Evolutionary conservation across 148 eudicot species (phyloP).

Genomic region (Rhododendron ovatum): DNA sequence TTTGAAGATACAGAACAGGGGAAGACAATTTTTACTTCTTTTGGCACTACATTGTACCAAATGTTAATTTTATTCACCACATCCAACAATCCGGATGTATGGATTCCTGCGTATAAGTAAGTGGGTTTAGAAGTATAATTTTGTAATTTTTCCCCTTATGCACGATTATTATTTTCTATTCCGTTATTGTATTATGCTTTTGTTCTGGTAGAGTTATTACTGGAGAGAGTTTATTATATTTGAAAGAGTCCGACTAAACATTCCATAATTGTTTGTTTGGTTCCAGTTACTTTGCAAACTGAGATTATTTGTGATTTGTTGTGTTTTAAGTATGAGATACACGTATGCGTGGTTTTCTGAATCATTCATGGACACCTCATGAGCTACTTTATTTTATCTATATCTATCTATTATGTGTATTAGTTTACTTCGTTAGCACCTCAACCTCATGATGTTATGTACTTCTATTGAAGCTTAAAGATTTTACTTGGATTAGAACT

Average conservation of each 20-base stretch:
- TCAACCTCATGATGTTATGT: neutral
- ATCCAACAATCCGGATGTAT: slow-evolving; percentile 92
- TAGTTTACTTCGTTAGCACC: neutral
- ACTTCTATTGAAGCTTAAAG: neutral
- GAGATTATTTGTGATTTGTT: neutral
- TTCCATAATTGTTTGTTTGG: neutral
- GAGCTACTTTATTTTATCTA: neutral
- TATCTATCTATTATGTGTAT: neutral
- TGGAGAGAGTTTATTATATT: neutral
- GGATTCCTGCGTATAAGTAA: slow-evolving; percentile 99
- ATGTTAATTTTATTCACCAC: slow-evolving; percentile 92
- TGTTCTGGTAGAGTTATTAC: neutral
- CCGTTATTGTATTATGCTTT: neutral
- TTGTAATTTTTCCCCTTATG: neutral
- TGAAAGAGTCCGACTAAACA: neutral
- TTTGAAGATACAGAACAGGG: slow-evolving; percentile 97
- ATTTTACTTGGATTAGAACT: neutral
- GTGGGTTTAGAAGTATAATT: slow-evolving; percentile 13
- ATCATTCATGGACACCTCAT: neutral
- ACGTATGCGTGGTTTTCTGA: neutral
- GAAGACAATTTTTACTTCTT: slow-evolving; percentile 67
- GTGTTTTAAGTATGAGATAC: neutral
- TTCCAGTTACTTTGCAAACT: neutral
- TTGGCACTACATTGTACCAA: slow-evolving; percentile 70
- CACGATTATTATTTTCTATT: neutral